Percentiles rank a stretch among this genome's conserved stretches.
phyloP scores from a whole-genome alignment of 1,139 yeast species.

The Suhomyces yuchorum region DNA sequence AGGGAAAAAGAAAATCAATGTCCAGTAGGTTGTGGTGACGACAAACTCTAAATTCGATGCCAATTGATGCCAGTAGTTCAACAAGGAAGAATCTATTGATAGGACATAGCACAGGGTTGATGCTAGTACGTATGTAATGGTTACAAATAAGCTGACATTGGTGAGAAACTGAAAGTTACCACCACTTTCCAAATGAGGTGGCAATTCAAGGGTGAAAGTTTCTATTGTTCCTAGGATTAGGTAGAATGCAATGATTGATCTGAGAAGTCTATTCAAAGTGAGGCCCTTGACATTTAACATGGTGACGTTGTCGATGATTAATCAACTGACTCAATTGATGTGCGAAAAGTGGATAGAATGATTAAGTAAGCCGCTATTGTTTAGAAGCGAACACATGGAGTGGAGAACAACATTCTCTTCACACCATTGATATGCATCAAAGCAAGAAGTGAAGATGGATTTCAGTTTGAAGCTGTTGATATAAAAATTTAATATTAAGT shows the following conservation, averaged over 20 bases:
- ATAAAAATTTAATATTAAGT: too few relatives aligned
- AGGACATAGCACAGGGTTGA: constrained; percentile 5
- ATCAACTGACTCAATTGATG: neutral
- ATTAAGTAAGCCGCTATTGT: neutral
- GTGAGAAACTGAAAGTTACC: constrained; percentile 29
- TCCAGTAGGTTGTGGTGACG: constrained; percentile 29
- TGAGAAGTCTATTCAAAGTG: neutral
- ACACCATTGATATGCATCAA: too few relatives aligned
- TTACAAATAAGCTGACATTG: constrained; percentile 21
- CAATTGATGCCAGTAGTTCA: constrained; percentile 14
- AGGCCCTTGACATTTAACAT: neutral
- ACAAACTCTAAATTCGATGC: constrained; percentile 24
- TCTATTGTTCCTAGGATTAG: constrained; percentile 3
- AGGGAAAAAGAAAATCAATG: constrained; percentile 22
- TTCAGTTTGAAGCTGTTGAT: too few relatives aligned
- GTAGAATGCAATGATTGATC: neutral
- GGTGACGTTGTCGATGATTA: neutral
- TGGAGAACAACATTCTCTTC: too few relatives aligned
- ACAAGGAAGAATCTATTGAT: constrained; percentile 2
- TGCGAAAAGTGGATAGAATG: neutral
- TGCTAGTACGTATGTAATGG: constrained; percentile 15
- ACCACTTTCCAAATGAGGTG: constrained; percentile 21
- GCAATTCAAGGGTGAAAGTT: constrained; percentile 21
- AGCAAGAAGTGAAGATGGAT: too few relatives aligned
- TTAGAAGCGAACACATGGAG: too few relatives aligned